Evolutionary conservation across 2,329 filamentous ascomycete genomes (phyloP).

Genomic region (Orbilia quercus): DNA sequence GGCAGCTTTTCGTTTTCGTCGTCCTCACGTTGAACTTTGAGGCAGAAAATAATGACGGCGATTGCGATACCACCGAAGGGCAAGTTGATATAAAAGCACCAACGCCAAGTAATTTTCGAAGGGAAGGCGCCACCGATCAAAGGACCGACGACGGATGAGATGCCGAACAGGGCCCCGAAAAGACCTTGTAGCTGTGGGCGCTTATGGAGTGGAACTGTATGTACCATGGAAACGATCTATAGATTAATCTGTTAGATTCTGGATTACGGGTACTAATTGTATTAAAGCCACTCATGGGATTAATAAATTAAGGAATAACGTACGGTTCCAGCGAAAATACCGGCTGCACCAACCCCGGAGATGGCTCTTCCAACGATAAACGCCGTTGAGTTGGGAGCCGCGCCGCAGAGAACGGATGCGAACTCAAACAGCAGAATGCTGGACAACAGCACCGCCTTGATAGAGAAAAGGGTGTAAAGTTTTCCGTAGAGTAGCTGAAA

Average conservation of each 20-base stretch:
- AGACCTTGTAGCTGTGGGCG: constrained; percentile 60
- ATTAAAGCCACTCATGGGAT: no score
- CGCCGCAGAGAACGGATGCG: constrained; percentile 69
- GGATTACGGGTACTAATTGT: neutral
- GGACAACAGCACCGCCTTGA: constrained; percentile 59
- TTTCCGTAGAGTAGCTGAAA: constrained; percentile 64
- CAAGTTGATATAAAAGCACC: constrained; percentile 73
- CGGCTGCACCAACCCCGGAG: constrained; percentile 68
- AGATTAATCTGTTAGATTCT: constrained; percentile 61
- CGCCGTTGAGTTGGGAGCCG: constrained; percentile 66
- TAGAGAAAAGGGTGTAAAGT: constrained; percentile 63
- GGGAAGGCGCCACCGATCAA: constrained; percentile 68
- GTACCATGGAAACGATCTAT: constrained; percentile 66
- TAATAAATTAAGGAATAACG: constrained; percentile 56
- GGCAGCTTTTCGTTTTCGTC: constrained; percentile 57
- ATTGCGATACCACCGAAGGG: constrained; percentile 68
- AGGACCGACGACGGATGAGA: constrained; percentile 66
- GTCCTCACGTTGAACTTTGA: constrained; percentile 62
- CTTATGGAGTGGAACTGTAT: constrained; percentile 60
- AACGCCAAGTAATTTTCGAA: constrained; percentile 65
- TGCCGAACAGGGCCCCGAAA: constrained; percentile 66
- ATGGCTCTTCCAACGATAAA: constrained; percentile 69
- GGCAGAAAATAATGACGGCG: constrained; percentile 67
- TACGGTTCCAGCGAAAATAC: constrained; percentile 67
- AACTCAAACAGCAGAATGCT: constrained; percentile 47